Conservation (phyloP, 805 yeast genomes). For the Ogataea trehalophila region DNA sequence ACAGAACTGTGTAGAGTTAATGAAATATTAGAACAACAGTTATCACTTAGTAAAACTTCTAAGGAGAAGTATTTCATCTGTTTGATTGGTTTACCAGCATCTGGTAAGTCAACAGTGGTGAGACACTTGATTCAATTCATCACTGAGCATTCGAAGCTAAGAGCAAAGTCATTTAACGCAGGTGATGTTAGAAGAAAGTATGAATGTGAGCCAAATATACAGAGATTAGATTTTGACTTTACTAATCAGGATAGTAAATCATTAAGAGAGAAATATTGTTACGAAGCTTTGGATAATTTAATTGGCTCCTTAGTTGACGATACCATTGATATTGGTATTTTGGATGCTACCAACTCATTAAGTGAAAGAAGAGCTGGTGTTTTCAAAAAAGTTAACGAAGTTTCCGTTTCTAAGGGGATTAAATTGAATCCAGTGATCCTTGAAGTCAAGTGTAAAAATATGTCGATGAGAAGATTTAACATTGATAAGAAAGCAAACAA, state of each 20-base stretch:
- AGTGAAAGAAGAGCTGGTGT: constrained; percentile 52
- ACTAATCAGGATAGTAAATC: constrained; percentile 41
- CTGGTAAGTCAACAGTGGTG: constrained; percentile 69
- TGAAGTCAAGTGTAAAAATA: constrained; percentile 56
- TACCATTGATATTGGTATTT: constrained; percentile 84
- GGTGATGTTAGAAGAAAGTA: constrained; percentile 45
- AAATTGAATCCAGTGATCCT: constrained; percentile 46
- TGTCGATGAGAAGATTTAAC: constrained; percentile 49
- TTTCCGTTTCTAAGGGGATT: constrained; percentile 42
- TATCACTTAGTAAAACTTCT: constrained; percentile 1
- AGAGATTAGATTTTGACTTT: constrained; percentile 26
- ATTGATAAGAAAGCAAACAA: constrained; percentile 61
- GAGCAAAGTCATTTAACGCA: constrained; percentile 41
- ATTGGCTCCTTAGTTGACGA: constrained; percentile 69
- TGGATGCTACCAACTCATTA: constrained; percentile 69
- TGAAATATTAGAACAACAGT: not conserved
- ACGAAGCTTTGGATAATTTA: constrained; percentile 80
- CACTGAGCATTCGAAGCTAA: constrained; percentile 8
- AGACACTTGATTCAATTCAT: constrained; percentile 25
- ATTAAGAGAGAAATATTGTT: constrained; percentile 88
- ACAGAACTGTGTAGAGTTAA: not conserved
- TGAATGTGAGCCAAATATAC: constrained; percentile 23
- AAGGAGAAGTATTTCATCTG: constrained; percentile 29
- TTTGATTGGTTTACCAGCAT: constrained; percentile 84
- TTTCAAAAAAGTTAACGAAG: constrained; percentile 45